Base-by-base conservation (phyloP, 176 grass and related monocot genomes). In the Rhynchospora tenuis region DNA sequence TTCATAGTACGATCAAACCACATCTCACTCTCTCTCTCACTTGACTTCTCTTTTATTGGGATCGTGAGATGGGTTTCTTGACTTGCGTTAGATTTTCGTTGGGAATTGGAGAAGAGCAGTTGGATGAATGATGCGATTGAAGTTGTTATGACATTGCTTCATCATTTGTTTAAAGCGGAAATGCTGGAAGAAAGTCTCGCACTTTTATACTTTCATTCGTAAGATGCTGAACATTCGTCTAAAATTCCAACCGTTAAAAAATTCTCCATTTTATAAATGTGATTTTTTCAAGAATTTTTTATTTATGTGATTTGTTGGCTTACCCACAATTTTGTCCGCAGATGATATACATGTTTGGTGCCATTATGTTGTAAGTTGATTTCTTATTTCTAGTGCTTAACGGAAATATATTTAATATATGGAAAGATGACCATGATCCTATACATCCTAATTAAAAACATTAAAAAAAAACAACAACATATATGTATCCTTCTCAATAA, bases 91-190 rank as follows among this genome's bases (percentile, higher is more conserved):
- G 5, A 67, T 82, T 76, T 65, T 82, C 80, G 62, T 82, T 67
- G 80, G 80, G 80, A 82, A 82, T 82, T 82, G 80, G 62, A 50
- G 80, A 82, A 67, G 80, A 82, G 60, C 56, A 82, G 80, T 65
- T 82, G 59, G 50, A 65, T 60, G 59, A 82, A 82, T 67, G 61
- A 82, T 82, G 80, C 42, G 61, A 82, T 82, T 82, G 58, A 14
- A 82, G 58, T 82, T 63, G 58, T 66, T 82, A 27, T 51, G 59
- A 31, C 46, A 76, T 28, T 76, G 24, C 48, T 76, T 76, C 73
- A 55, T 76, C 48, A 76, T 76, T 51, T 76, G 5, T 55, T 76
- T 31, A 26, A 27, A 76, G 13, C 24, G 6, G 28, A 55, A 76
- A 6, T 76, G 26, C 48, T 52, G 48, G 15, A 68, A 68, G 0